phyloP scores from a whole-genome alignment of 192 early-diverging fungal genomes.

The Coemansia sp. region DNA sequence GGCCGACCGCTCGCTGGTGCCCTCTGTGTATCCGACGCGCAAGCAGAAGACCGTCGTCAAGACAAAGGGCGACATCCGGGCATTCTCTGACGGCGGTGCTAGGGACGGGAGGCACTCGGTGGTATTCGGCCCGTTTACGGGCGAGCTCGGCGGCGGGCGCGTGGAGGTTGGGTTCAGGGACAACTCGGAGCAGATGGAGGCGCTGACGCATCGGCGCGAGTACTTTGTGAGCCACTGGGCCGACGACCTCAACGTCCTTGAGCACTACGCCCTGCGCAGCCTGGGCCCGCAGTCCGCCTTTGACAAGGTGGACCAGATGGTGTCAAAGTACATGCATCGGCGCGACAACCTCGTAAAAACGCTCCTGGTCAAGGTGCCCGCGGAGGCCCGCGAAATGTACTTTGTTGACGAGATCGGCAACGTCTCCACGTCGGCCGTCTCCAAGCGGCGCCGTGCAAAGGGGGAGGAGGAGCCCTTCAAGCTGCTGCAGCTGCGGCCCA shows the following conservation, averaged over 20 bases:
- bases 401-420: conserved; percentile 86
- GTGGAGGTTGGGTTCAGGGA: conserved; percentile 69
- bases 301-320: conserved; percentile 31
- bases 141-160: conserved; percentile 21
- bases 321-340: conserved; percentile 18
- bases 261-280: conserved; percentile 72
- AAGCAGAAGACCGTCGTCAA: conserved; percentile 77
- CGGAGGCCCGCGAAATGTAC: conserved; percentile 69
- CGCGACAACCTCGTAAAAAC: conserved; percentile 46
- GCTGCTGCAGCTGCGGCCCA: conserved; percentile 76
- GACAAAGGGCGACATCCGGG: conserved; percentile 23
- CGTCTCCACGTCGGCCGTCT: conserved; percentile 84
- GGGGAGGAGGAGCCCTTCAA: conserved; percentile 46
- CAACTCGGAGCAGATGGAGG: conserved; percentile 66
- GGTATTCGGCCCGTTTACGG: conserved; percentile 69
- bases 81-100: conserved; percentile 18
- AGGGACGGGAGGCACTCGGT: conserved; percentile 59
- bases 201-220: conserved; percentile 34
- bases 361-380: conserved; percentile 60
- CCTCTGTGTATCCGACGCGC: conserved; percentile 63
- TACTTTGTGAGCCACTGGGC: conserved; percentile 79
- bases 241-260: conserved; percentile 75
- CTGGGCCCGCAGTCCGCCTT: conserved; percentile 34
- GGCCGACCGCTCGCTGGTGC: conserved; percentile 59
- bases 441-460: conserved; percentile 12